Base-by-base conservation (phyloP, 257 asterid species). In the Euphrasia confusa region DNA sequence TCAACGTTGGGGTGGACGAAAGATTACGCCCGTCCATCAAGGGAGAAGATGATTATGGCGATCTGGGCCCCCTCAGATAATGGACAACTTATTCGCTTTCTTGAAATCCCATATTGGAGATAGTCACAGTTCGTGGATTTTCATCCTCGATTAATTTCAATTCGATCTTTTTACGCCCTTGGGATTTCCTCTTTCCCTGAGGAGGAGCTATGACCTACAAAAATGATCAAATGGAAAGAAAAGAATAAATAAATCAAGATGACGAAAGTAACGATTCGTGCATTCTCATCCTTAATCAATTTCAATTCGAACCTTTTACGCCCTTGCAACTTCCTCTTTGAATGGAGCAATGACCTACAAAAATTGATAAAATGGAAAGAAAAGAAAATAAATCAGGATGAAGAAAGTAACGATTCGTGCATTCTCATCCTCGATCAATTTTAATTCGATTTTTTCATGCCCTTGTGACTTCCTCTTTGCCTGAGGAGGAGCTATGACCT, bases 101-200 rank as follows among this genome's bases (percentile, higher is more conserved):
- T 76, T 79, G 78, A 79, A 79, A 1, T 76, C 61, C 49, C 84
- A 79, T 69, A 47, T 79, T 79, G 4, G 81, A 79, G 24, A 75
- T 73, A 5, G 84, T 70, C 44, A 76, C 76, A 0, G 68, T 71
- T 32, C 84, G 59, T 7, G 81, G 77, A 30, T 61, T 76, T 47
- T 79, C 84, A 7, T 78, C 76, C 0, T 56, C 58, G 5, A 79
- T 76, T 35, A 67, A 10, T 37, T 76, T 79, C 74, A 76, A 73
- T 4, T 71, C 75, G 2, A 73, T 73, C 68, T 73, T 79, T 47
- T 39, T 65, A 6, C 79, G 71, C 7, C 84, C 81, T 57, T n/a
- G 68, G 1, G 81, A 73, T 59, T 57, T 73, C 72, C 62, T 76
- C 33, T 30, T 30, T 30, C 67, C 53, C 76, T 30, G 33, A 2